phyloP scores from a whole-genome alignment of 345 rosid genomes.

The Physaria fendleri region DNA sequence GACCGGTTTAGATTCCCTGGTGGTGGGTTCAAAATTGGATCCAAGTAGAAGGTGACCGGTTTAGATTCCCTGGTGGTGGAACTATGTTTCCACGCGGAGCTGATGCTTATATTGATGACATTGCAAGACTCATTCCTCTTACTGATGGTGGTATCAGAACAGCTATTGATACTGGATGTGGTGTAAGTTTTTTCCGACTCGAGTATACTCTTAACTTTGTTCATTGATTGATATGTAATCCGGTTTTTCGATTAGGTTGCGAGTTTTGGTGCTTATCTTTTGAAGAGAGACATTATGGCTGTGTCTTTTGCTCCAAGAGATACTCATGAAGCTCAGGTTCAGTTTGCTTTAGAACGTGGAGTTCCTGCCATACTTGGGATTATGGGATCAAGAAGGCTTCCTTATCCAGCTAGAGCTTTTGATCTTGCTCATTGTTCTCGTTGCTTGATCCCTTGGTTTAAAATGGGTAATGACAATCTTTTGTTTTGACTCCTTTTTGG shows the following conservation, averaged over 20 bases:
- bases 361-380: conserved; percentile 92
- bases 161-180: conserved; percentile 94
- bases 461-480: conserved; percentile 38
- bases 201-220: neutral
- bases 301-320: conserved; percentile 97
- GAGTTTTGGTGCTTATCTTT: conserved; percentile 90
- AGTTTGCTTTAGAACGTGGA: conserved; percentile 94
- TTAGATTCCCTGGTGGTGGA: conserved; percentile 97
- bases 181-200: conserved; percentile 47
- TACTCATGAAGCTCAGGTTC: conserved; percentile 96
- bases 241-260: conserved; percentile 50
- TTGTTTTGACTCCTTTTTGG: neutral
- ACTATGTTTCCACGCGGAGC: conserved; percentile 96
- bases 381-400: conserved; percentile 80
- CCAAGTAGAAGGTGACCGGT: conserved; percentile 83
- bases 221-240: neutral
- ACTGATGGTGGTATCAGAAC: conserved; percentile 70
- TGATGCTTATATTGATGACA: conserved; percentile 87
- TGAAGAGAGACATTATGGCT: conserved; percentile 67
- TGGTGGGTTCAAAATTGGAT: conserved; percentile 98
- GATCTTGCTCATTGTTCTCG: conserved; percentile 99
- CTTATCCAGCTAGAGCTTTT: conserved; percentile 92
- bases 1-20: conserved; percentile 86
- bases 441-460: conserved; percentile 84
- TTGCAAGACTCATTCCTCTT: conserved; percentile 68